phyloP scores from a whole-genome alignment of 2,329 filamentous ascomycete genomes.

The Microascus cirrosus region DNA sequence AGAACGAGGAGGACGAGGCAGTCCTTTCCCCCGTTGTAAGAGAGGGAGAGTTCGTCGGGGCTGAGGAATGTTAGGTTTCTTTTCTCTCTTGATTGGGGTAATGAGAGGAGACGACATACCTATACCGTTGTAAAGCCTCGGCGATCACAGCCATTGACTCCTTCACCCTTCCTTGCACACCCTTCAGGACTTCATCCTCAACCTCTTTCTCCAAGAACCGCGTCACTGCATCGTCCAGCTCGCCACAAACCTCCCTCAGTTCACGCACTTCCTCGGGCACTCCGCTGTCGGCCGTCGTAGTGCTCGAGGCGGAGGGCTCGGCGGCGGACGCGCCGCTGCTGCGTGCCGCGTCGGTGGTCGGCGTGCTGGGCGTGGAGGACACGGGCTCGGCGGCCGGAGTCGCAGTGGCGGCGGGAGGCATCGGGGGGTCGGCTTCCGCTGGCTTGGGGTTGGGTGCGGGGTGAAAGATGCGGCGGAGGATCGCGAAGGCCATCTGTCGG shows the following conservation, averaged over 20 bases:
- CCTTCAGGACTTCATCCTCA: slow-evolving; percentile 42
- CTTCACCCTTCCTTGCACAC: slow-evolving; percentile 64
- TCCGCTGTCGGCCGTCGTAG: slow-evolving; percentile 21
- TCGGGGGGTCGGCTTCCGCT: background rate
- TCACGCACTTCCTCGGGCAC: slow-evolving; percentile 14
- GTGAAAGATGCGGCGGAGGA: background rate
- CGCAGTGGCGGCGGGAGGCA: background rate
- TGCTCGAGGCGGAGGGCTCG: background rate
- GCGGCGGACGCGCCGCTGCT: background rate
- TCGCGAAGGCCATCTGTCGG: background rate
- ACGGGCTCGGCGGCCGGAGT: background rate
- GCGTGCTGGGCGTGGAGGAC: background rate
- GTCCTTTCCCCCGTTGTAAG: slow-evolving; percentile 97
- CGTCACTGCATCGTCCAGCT: slow-evolving; percentile 48
- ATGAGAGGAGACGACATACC: slow-evolving; percentile 34
- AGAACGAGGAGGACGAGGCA: slow-evolving; percentile 86
- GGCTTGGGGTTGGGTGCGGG: background rate
- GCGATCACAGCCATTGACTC: slow-evolving; percentile 62
- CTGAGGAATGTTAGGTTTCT: slow-evolving; percentile 28
- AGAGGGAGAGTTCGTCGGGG: slow-evolving; percentile 69
- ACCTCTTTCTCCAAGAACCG: slow-evolving; percentile 53
- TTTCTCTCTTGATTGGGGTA: background rate
- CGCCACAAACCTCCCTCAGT: slow-evolving; percentile 31
- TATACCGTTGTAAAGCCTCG: slow-evolving; percentile 64
- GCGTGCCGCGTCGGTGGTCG: background rate